Conservation (phyloP, 2,329 filamentous ascomycete species). For the Xylariomycetidae sp. region DNA sequence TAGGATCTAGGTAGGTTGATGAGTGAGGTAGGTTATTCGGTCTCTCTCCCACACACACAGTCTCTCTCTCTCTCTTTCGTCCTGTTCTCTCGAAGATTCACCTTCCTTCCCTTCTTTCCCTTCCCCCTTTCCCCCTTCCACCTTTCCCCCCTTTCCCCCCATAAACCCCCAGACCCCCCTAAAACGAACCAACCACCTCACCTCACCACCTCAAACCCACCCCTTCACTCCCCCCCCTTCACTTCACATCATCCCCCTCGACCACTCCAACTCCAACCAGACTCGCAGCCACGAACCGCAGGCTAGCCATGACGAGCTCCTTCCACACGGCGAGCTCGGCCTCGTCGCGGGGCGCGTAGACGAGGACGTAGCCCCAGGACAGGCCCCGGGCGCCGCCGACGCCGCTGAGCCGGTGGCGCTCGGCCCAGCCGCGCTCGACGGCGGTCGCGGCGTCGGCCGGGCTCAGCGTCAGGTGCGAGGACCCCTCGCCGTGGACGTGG, state of each 20-base stretch:
- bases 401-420: constrained; percentile 33
- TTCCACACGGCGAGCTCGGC: constrained; percentile 29
- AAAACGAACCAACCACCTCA: neutral
- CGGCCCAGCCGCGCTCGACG: constrained; percentile 34
- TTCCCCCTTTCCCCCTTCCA: too few species aligned
- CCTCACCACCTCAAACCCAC: neutral
- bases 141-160: neutral
- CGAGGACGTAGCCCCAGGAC: constrained; percentile 33
- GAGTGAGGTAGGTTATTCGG: too few species aligned
- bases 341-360: constrained; percentile 36
- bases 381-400: constrained; percentile 16
- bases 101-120: too few species aligned
- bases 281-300: constrained; percentile 14
- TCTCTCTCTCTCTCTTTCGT: too few species aligned
- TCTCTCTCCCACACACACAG: too few species aligned
- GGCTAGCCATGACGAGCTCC: constrained; percentile 15
- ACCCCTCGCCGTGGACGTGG: constrained; percentile 36
- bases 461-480: constrained; percentile 33
- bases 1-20: too few species aligned
- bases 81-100: too few species aligned
- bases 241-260: neutral
- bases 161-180: neutral
- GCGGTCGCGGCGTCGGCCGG: constrained; percentile 31
- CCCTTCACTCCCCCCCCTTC: neutral
- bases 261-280: constrained; percentile 12